A percentile compares a stretch with the other conserved stretches of the same genome.
phyloP scores from a whole-genome alignment of 2,329 filamentous ascomycete genomes.

The Arthrobotrys megalospora region DNA sequence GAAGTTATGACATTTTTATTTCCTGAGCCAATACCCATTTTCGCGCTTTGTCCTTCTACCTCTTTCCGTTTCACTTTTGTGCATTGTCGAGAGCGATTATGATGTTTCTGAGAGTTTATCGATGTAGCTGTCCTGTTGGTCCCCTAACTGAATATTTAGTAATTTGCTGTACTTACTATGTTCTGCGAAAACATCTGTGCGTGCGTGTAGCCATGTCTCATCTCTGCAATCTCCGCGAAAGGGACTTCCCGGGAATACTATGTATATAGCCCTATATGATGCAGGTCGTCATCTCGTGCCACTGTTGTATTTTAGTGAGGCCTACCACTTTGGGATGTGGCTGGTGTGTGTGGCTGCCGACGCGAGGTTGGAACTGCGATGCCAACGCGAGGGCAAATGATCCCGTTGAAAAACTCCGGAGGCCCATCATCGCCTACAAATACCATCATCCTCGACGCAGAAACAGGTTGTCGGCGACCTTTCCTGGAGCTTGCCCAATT shows the following conservation, averaged over 20 bases:
- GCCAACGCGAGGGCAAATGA: conserved; percentile 16
- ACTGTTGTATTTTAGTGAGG: background rate
- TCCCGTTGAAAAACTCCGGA: background rate
- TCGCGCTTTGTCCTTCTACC: conserved; percentile 11
- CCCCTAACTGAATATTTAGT: background rate
- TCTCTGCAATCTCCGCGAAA: background rate
- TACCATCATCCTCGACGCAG: background rate
- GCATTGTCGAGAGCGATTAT: conserved; percentile 7
- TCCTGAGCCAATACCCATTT: conserved; percentile 19
- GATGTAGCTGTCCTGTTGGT: background rate
- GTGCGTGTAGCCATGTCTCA: background rate
- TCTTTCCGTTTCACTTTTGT: background rate
- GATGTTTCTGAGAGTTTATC: conserved; percentile 1
- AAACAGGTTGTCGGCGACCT: background rate
- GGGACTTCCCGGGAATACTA: too few species aligned
- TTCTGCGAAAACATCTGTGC: background rate
- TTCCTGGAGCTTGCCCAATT: background rate
- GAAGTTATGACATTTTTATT: conserved; percentile 39
- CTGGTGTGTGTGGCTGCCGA: conserved; percentile 28
- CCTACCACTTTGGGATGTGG: background rate
- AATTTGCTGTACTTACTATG: background rate
- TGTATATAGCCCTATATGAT: background rate
- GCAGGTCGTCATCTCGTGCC: background rate
- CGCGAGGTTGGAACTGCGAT: conserved; percentile 15
- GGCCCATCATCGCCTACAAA: background rate